Conservation (phyloP, 176 grass and related monocot genomes). For the Triticum urartu region DNA sequence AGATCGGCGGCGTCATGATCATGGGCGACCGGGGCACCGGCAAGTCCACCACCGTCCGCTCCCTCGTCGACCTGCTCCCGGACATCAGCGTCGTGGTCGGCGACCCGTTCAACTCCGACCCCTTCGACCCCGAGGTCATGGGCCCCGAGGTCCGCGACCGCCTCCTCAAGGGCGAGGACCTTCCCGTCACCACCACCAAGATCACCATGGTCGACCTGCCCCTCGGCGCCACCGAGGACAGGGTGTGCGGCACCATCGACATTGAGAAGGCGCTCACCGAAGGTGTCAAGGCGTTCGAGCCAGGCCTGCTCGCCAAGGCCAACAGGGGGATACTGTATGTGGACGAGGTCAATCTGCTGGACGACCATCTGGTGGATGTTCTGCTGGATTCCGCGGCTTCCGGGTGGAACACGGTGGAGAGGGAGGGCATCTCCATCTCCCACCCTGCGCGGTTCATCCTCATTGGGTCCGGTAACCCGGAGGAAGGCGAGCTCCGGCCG, state of each 20-base stretch:
- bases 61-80: conserved; percentile 95
- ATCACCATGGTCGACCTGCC: conserved; percentile 98
- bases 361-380: conserved; percentile 94
- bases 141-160: conserved; percentile 68
- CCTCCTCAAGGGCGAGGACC: conserved; percentile 41
- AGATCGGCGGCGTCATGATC: conserved; percentile 99
- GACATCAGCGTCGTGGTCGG: conserved; percentile 75
- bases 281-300: conserved; percentile 97
- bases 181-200: conserved; percentile 58
- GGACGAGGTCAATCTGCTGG: conserved; percentile 90
- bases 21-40: conserved; percentile 98
- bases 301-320: conserved; percentile 90
- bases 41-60: conserved; percentile 93
- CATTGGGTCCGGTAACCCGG: conserved; percentile 91
- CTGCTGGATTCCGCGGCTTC: conserved; percentile 85
- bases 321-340: conserved; percentile 97
- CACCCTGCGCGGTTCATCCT: conserved; percentile 96
- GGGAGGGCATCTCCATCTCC: conserved; percentile 98
- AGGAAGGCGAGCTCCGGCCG: conserved; percentile 93
- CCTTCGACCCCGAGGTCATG: conserved; percentile 88
- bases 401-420: conserved; percentile 97
- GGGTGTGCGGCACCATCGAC: conserved; percentile 99
- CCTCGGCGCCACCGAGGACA: conserved; percentile 92
- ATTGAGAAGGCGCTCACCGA: conserved; percentile 98
- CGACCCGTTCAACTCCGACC: conserved; percentile 98